Evolutionary conservation across 192 early-diverging fungal genomes (phyloP).

Genomic region (Coemansia sp.): DNA sequence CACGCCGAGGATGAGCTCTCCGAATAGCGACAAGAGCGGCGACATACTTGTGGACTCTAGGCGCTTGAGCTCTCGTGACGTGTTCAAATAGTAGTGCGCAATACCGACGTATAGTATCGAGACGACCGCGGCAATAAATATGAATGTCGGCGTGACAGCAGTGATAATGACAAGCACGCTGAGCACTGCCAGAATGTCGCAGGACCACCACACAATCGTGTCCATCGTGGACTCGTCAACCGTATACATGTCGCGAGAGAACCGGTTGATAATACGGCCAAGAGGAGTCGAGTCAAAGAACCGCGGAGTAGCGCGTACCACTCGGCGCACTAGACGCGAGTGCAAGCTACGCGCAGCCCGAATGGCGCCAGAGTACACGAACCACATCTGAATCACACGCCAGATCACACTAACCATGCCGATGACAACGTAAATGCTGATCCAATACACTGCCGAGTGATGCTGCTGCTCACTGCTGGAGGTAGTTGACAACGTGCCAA

Average conservation of each 20-base stretch:
- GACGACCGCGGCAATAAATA: constrained; percentile 65
- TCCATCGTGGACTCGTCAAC: constrained; percentile 69
- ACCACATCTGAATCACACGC: constrained; percentile 44
- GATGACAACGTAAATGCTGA: constrained; percentile 65
- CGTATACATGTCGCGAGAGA: constrained; percentile 81
- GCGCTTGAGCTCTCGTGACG: constrained; percentile 87
- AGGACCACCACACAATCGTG: constrained; percentile 56
- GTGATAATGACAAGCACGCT: constrained; percentile 64
- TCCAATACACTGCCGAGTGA: constrained; percentile 61
- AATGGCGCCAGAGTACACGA: constrained; percentile 58
- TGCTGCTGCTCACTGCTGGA: neutral
- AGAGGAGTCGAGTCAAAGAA: constrained; percentile 89
- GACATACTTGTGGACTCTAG: constrained; percentile 74
- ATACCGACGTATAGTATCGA: constrained; percentile 62
- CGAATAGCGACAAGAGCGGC: constrained; percentile 79
- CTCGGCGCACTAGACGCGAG: constrained; percentile 55
- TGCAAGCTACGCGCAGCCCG: constrained; percentile 65
- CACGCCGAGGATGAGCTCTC: constrained; percentile 75
- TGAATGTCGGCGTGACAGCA: constrained; percentile 68
- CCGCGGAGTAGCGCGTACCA: constrained; percentile 70
- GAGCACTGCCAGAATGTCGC: constrained; percentile 56
- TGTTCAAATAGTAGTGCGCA: constrained; percentile 68
- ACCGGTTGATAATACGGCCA: constrained; percentile 83
- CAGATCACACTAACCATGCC: constrained; percentile 50
- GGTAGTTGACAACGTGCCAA: neutral